Percentiles rank a stretch among this genome's conserved stretches.
phyloP scores from a whole-genome alignment of 1,139 yeast species.

The Meyerozyma carpophila region DNA sequence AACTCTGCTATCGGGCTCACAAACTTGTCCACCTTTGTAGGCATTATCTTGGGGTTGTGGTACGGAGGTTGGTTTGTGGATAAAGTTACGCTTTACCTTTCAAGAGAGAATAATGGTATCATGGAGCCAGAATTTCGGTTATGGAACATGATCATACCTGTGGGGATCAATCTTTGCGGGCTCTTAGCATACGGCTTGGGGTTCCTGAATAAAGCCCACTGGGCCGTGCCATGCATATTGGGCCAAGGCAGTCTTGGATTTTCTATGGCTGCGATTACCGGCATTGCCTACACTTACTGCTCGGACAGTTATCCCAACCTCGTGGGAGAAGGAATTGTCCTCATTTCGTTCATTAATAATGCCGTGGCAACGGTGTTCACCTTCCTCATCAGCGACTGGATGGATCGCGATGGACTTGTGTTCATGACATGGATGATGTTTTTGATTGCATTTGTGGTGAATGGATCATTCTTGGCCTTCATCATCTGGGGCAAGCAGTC shows the following conservation, averaged over 20 bases:
- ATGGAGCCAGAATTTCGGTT: slow-evolving; percentile 78
- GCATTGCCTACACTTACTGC: slow-evolving; percentile 63
- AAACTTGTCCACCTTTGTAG: slow-evolving; percentile 48
- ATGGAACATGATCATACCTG: slow-evolving; percentile 63
- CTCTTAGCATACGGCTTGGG: slow-evolving; percentile 39
- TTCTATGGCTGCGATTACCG: slow-evolving; percentile 73
- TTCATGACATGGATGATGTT: slow-evolving; percentile 55
- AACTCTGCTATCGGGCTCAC: slow-evolving; percentile 73
- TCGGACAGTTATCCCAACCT: slow-evolving; percentile 70
- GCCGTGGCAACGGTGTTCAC: slow-evolving; percentile 77
- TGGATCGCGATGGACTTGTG: slow-evolving; percentile 31
- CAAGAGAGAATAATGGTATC: slow-evolving; percentile 64
- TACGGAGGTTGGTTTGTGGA: slow-evolving; percentile 75
- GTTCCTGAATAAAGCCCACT: slow-evolving; percentile 34
- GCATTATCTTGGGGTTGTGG: slow-evolving; percentile 58
- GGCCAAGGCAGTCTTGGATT: slow-evolving; percentile 68
- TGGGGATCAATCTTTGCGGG: slow-evolving; percentile 69
- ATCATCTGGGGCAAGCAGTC: slow-evolving; percentile 9
- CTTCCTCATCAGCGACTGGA: slow-evolving; percentile 32
- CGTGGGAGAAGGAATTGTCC: slow-evolving; percentile 83
- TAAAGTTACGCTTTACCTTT: slow-evolving; percentile 65
- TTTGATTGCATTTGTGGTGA: slow-evolving; percentile 5
- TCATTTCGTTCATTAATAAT: slow-evolving; percentile 77
- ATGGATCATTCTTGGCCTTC: slow-evolving; percentile 7
- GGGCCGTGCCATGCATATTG: slow-evolving; percentile 54